Base-by-base conservation (phyloP, 192 early-diverging fungal species). In the Coemansia brasiliensis region DNA sequence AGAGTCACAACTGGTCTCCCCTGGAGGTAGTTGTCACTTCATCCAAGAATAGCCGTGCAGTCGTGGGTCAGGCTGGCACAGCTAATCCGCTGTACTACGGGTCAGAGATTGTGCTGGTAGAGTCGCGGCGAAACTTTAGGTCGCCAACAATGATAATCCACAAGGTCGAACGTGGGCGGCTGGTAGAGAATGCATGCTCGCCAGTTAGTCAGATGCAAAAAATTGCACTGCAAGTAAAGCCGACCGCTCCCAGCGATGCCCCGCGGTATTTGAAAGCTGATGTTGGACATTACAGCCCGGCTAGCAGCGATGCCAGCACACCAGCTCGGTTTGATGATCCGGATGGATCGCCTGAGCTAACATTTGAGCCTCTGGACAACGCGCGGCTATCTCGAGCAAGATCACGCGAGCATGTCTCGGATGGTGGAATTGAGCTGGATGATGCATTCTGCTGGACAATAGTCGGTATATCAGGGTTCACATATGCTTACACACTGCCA, bases 151-250 rank as follows among this genome's bases (percentile, higher is more conserved):
- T 92, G 66, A 81, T 92, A 21, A 85, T 92, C 41, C 85, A 86
- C 72, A 90, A 90, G 61, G 88, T 92, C 10, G 90, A 92, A 58
- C 88, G 88, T 43, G 87, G 87, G 3, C 76, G 83, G 1, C 83
- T 90, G 38, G 82, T 84, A 20, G 71, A 82, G 46, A 68, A 77
- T 50, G 86, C 87, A 2, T 69, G 67, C 51, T 88, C 87, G 4
- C 86, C 88, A 7, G 84, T 92, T 42, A 88, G 88, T 59, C 90
- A 92, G 72, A 90, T 92, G 90, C 90, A 92, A 69, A 92, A 92
- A 68, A 74, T 92, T 17, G 88, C 90, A 16, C 75, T 91, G 39
- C 72, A 75, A 57, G 63, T 65, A 39, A 70, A 63, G 63, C 65
- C 58, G 4, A 43, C 42, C 29, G 37, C 50, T 43, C 48, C 63